Evolutionary conservation across 2,329 filamentous ascomycete species (phyloP), one percentile per base, ranked within the genome.

Genomic region (Colletotrichum sp.): DNA sequence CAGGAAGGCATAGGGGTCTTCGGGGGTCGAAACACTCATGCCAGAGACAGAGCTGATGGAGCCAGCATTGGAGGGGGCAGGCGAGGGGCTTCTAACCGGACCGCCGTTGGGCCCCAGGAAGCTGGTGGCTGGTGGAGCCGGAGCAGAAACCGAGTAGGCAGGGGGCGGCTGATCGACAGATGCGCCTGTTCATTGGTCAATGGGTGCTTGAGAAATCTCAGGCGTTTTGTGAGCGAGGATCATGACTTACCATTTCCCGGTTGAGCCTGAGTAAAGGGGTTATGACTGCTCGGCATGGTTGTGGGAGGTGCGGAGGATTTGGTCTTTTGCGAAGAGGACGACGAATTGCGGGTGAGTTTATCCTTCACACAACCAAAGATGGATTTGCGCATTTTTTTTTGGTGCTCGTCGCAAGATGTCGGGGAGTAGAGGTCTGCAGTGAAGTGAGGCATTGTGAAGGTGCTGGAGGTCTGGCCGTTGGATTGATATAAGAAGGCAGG

Each of bases 1-100:
- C 7, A 98, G 91, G 82, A 98, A 98, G 3, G 92, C 90, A 81
- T 95, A 97, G 3, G 89, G 90, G 79, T 95, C 93, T 78, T 95
- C 92, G 26, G 85, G 84, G 10, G 82, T 84, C 8, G 82, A 83
- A 76, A 86, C 78, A 58, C 78, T 82, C n/a, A 81, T 76, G 18
- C 77, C 69, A 14, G 78, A 78, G 59, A 75, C n/a, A 10, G 73
- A 73, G 3, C 34, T 73, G 69, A 75, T 38, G 26, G 73, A 68
- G 24, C 48, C 28, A 10, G 69, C 58, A 48, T 77, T 62, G 16
- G 80, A 82, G 59, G 79, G 78, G 65, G 72, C 58, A 9, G 79
- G 77, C n/a, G 64, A 76, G 65, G 68, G 67, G 65, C 68, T 78
- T 58, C 74, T 74, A 48, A 59, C 59, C 28, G 63, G 68, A 43